Evolutionary conservation across 495 filamentous ascomycete species (phyloP), one percentile per base, ranked within the genome.

Genomic region (Talaromyces nanjingensis): DNA sequence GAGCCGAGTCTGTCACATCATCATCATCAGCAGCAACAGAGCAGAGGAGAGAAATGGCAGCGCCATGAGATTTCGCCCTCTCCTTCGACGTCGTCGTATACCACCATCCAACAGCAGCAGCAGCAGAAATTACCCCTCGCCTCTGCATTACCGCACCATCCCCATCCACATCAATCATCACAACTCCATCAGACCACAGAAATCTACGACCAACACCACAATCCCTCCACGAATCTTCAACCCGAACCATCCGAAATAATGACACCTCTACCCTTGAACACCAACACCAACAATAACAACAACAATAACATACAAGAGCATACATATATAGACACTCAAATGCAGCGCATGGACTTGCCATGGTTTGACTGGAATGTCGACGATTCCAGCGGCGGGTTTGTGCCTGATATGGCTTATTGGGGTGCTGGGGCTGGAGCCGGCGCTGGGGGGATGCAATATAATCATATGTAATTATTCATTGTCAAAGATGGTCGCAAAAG

Each of bases 311-410:
- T 11, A 34, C 53, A 14, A 7, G 22, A 56, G 22, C 39, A 16
- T 2, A 56, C 22, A 14, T 56, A 56, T 56, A 56, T 56, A 56
- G 53, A 56, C 22, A 16, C 11, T 4, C 53, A 56, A 27, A 14
- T 56, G 8, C 18, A 14, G 18, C 53, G 22, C 6, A 56, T 31
- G 14, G 22, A 56, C 11, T n/a, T 14, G 22, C 22, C 22, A 9
- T 56, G 53, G 53, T 25, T 29, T 7, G 27, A 56, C 20, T 56
- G 53, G 77, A 0, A 83, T 68, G 20, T 81, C 76, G 63, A 81
- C 70, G 6, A 73, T 56, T 4, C 72, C 70, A 0, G 72, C 69
- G 3, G 56, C 60, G 0, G 70, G 65, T 14, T 24, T 65, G 59
- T 78, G 68, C 81, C 80, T 81, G 3, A 39, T 64, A 2, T 39